A percentile compares a stretch with the other conserved stretches of the same genome.
phyloP scores from a whole-genome alignment of 225 moss, liverwort and hornwort species.

The Anthoceros angustus region DNA sequence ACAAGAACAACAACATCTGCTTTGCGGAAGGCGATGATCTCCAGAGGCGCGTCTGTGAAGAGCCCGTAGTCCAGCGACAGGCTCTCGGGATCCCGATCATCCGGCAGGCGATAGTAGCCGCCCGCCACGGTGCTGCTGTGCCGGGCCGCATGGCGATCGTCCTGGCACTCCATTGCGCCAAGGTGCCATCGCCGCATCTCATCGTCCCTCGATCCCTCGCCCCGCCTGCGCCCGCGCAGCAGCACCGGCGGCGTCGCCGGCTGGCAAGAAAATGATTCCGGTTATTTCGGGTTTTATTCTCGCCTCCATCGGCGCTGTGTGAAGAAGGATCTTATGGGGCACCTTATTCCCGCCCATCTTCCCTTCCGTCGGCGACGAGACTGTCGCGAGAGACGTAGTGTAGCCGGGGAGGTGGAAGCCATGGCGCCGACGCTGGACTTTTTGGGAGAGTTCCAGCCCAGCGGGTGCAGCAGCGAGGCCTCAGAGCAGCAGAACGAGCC shows the following conservation, averaged over 20 bases:
- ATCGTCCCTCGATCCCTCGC: neutral
- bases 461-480: neutral
- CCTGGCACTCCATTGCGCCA: neutral
- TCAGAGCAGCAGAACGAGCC: neutral
- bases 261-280: neutral
- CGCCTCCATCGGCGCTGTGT: too few relatives aligned
- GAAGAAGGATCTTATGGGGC: too few relatives aligned
- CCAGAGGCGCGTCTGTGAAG: neutral
- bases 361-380: too few relatives aligned
- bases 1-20: neutral
- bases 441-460: neutral
- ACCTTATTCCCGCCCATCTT: too few relatives aligned
- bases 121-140: neutral
- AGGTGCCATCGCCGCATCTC: slow-evolving; percentile 4
- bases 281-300: too few relatives aligned
- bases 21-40: neutral
- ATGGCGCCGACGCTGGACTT: neutral
- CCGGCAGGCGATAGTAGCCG: neutral
- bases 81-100: slow-evolving; percentile 1
- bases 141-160: neutral
- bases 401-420: neutral
- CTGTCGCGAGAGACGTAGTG: too few relatives aligned
- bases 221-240: neutral
- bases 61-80: neutral
- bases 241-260: neutral